Conservation (phyloP, 306 rosid species). For the Lathyrus tuberosus region DNA sequence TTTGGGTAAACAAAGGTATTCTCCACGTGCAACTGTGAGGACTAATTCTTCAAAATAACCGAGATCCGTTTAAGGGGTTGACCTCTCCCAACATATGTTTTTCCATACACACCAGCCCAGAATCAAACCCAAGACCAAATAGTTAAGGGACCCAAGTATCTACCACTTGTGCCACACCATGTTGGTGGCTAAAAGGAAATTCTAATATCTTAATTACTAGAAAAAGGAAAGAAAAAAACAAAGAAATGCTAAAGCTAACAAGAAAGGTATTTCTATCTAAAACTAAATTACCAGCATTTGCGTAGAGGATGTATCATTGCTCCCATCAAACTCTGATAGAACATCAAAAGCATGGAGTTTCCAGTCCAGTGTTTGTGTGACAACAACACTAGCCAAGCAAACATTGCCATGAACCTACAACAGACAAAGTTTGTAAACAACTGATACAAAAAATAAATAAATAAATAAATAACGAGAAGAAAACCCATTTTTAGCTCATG, state of each 20-base stretch:
- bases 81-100: too few relatives aligned
- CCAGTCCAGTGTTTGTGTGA: slow-evolving; percentile 97
- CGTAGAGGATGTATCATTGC: slow-evolving; percentile 69
- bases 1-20: too few relatives aligned
- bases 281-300: slow-evolving; percentile 79
- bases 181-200: slow-evolving; percentile 16
- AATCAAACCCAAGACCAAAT: too few relatives aligned
- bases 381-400: slow-evolving; percentile 94
- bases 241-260: slow-evolving; percentile 30
- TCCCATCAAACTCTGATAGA: slow-evolving; percentile 83
- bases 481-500: slow-evolving; percentile 15
- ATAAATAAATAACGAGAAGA: background rate
- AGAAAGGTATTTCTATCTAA: slow-evolving; percentile 27
- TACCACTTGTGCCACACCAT: too few relatives aligned
- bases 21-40: too few relatives aligned
- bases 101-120: too few relatives aligned
- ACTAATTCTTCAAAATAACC: too few relatives aligned
- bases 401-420: slow-evolving; percentile 93
- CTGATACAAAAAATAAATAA: background rate
- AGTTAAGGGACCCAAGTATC: too few relatives aligned
- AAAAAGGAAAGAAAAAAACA: slow-evolving; percentile 1
- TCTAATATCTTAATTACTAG: slow-evolving; percentile 25
- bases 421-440: slow-evolving; percentile 37
- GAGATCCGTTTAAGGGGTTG: too few relatives aligned
- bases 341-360: slow-evolving; percentile 98